Base-by-base conservation (phyloP, 2,329 filamentous ascomycete genomes). In the Phaeomoniella chlamydospora region DNA sequence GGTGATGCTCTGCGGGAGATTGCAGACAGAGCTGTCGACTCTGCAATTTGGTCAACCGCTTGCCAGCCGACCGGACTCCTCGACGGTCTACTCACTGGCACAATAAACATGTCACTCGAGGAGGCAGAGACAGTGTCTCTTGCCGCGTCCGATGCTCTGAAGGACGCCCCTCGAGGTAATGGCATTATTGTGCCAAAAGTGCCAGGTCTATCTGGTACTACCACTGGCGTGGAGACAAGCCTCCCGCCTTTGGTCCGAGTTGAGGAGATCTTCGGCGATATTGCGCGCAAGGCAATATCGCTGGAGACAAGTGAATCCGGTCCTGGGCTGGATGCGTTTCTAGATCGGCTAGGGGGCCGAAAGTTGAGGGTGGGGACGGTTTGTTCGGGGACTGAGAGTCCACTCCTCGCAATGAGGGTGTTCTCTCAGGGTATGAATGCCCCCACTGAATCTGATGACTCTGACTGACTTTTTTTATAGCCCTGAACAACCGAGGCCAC, bases 321-420 rank as follows among this genome's bases (percentile, higher is more conserved):
- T 9, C 44, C 68, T 6, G 35, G 35, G 52, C 59, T 2, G 30
- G 65, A 1, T 17, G 49, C 2, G 43, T 54, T 34, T 43, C 65
- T 1, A 46, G 53, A 5, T 48, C 49, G 2, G 49, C 6, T 26
- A 6, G n/a, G n/a, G 22, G 9, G n/a, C n/a, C 22, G 58, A 4
- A 48, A 58, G 3, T 45, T 80, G 16, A 56, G 65, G 5, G 60
- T 86, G 16, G 80, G 68, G 0, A 88, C 82, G 0, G 73, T 86
- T 61, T 87, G 80, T 50, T 86, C 80, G 1, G 82, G 82, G 0
- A 87, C 82, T 0, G 82, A 88, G 45, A 74, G 74, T 3, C 82
- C 82, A 0, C 56, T 88, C 2, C 61, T 86, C 1, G 76, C 77
- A 0, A 49, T 85, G 11, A 58, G 72, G 11, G 59, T 77, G 51